These are phyloP conservation scores for Rhypophila decipiens DNA, from an alignment of 495 filamentous ascomycete genomes.

Conservation along the genomic window DNA sequence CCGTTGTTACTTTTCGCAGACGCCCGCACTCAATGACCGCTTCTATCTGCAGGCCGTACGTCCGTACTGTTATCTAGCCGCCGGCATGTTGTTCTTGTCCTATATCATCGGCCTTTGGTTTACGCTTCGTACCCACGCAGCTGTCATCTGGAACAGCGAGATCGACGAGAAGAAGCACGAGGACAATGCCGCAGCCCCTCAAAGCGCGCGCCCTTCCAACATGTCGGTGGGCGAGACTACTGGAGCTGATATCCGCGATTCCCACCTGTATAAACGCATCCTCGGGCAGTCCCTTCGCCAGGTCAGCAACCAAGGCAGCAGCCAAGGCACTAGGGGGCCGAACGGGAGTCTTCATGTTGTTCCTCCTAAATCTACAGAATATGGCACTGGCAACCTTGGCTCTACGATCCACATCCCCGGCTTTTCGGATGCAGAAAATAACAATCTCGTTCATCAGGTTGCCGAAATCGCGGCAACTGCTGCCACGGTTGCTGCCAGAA, in stretches of 20 bases:
- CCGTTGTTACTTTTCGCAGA: constrained; percentile 88
- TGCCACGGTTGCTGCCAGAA: constrained; percentile 79
- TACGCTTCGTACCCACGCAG: constrained; percentile 91
- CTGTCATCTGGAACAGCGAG: constrained; percentile 91
- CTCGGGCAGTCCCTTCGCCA: constrained; percentile 81
- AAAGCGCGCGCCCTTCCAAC: constrained; percentile 35
- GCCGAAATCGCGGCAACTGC: constrained; percentile 90
- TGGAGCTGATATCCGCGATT: constrained; percentile 62
- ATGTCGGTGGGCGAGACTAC: constrained; percentile 31
- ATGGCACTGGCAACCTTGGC: constrained; percentile 27
- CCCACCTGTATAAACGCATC: constrained; percentile 87
- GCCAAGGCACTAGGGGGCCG: constrained; percentile 26
- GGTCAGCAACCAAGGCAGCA: constrained; percentile 55
- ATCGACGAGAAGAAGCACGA: constrained; percentile 75
- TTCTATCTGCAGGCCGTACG: constrained; percentile 88
- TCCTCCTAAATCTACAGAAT: constrained; percentile 56
- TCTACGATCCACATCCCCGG: constrained; percentile 52
- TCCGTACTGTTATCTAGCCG: constrained; percentile 86
- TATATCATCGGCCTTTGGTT: constrained; percentile 96
- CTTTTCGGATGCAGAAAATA: constrained; percentile 75
- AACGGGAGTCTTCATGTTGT: constrained; percentile 59
- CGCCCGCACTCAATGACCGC: constrained; percentile 72
- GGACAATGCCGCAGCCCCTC: constrained; percentile 34
- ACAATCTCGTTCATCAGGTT: constrained; percentile 69
- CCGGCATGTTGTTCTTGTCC: constrained; percentile 78